Evolutionary conservation across 768 basidiomycete species (phyloP), one percentile per base, ranked within the genome.

Genomic region (Candolleomyces aberdarensis): DNA sequence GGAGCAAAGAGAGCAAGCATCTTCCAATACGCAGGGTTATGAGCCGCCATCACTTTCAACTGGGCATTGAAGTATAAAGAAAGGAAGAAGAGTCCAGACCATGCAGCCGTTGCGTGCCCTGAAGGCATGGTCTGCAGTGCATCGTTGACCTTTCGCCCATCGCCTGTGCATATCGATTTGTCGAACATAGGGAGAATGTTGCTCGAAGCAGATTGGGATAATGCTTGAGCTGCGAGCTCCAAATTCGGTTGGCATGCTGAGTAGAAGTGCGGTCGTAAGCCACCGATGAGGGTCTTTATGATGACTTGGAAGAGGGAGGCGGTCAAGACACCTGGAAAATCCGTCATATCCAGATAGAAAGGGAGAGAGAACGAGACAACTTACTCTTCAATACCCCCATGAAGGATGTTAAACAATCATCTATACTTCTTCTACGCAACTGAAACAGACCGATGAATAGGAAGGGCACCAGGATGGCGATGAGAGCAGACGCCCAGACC

Each of bases 21-120:
- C 70, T 85, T 86, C 85, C 85, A 86, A 69, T 85, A 85, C 40
- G 83, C 82, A 2, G 83, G 80, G 60, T 84, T 83, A 69, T 83
- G 80, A 17, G 83, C 82, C 29, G 79, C 72, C 71, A 83, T 82
- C 58, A 83, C 76, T 67, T 86, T 86, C 60, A 87, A 75, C 63
- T 84, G 82, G 5, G 81, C 82, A 60, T 85, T 82, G 70, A 84
- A 74, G 63, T 78, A 80, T 5, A 78, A 67, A 1, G 76, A 64
- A 17, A 83, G 73, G 67, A 73, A 82, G 36, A 83, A 72, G 14
- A 84, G 70, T 0, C 82, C 83, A 1, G 83, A 84, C 73, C 82
- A 85, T 32, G 79, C 82, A 9, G 83, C 83, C 1, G 84, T 85
- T 8, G 81, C 79, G 62, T 86, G 84, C 3, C 83, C 84, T 3